Evolutionary conservation across 768 basidiomycete species (phyloP), one percentile per base, ranked within the genome.

Genomic region (Amanita muscaria): DNA sequence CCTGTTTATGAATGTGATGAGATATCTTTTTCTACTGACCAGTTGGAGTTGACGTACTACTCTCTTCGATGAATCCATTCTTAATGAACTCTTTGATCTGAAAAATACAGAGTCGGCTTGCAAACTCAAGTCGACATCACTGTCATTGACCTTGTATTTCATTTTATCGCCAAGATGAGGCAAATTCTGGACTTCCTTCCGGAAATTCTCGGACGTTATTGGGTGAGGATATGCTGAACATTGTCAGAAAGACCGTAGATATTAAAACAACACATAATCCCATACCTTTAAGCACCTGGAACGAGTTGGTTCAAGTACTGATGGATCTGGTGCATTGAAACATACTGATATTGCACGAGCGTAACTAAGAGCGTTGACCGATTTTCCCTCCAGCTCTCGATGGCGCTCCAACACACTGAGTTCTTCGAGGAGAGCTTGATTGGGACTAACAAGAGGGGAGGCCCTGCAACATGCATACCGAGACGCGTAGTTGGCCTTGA

Each of bases 301-400:
- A 44, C 15, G 5, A 16, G 18, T 10, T 37, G 6, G 12, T 19
- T 11, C 18, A 27, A 12, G 14, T 6, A 24, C 32, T 32, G 15
- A 22, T 24, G 25, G 18, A 11, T 22, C 30, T 33, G 12, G 7
- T 6, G 27, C 7, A 12, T 12, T 29, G 12, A 6, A 22, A 61
- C 78, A 51, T 56, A 83, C 82, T n/a, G 79, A 70, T 50, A 88
- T 79, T 2, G 83, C 79, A 38, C 85, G 70, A 25, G 78, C 69
- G 51, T 90, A 91, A 49, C 78, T 79, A 38, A 90, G 61, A 31
- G 80, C 77, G 52, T 82, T 86, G 22, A 76, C 65, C 16, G 71
- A 67, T 40, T 84, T 72, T 10, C 82, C 79, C 55, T 90, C 88
- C 1, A 87, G 62, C 36, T 75, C 67, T 35, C 88, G 69, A 19